Base-by-base conservation (phyloP, 331 rosid genomes). In the Malus hybrid region DNA sequence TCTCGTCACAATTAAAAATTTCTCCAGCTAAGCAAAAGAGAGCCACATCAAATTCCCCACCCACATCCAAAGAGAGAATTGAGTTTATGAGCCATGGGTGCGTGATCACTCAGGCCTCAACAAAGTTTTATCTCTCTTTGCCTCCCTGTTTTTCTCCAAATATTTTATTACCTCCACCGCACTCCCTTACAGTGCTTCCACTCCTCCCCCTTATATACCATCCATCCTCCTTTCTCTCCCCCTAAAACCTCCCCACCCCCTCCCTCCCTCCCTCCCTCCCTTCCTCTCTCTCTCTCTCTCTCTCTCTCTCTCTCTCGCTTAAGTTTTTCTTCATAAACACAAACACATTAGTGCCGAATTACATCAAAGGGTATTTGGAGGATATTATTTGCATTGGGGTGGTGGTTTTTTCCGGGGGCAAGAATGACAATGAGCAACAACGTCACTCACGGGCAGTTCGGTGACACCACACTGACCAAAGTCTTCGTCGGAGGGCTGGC, bases 401-500 rank as follows among this genome's bases (percentile, higher is more conserved):
- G 12, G 30, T 60, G 28, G 29, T 57, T 72, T 58, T 61, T 13
- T 39, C 33, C 36, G 66, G 39, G 20, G 4, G 9, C 46, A 52
- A 56, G 18, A 42, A 89, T 73, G 83, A 83, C 69, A 52, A 74
- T 28, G 74, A 78, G 65, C 91, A 78, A 32, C 77, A 82, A 69
- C 73, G 20, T 53, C 15, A 80, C 53, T 69, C 68, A 18, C 7
- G 89, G 82, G 20, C 75, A 76, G 78, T 87, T 90, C 42, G 97
- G 97, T 0, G 97, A 92, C 72, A 92, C 97, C 1, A 88, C 93
- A 7, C 81, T 92, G 44, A 92, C 94, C 66, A 92, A 92, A 64
- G 93, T 92, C n/a, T 92, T 92, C 73, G 96, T 92, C 2, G 96
- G 97, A 14, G 97, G 96, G 2, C 52, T 92, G 16, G 96, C 96